Evolutionary conservation across 306 rosid genomes (phyloP), one percentile per base, ranked within the genome.

Genomic region (Macrotyloma uniflorum): DNA sequence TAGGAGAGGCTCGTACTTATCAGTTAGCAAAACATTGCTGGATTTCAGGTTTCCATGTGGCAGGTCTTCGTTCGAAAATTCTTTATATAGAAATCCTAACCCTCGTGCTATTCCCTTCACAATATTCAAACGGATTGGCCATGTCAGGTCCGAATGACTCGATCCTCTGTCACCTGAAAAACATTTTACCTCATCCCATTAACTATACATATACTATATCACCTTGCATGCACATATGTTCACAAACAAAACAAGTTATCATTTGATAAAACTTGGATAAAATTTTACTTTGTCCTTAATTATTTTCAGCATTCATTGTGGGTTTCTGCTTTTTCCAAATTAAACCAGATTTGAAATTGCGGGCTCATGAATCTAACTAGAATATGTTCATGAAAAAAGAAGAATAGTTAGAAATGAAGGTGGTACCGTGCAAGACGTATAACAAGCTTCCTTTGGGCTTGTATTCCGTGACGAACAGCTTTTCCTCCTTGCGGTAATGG

Each of bases 21-120:
- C 85, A 13, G 53, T 14, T n/a, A 95, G 72, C 0, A 95, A 83
- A 40, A 95, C 85, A 45, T 95, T 95, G 93, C 99, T 89, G 2
- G 99, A 95, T 77, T 95, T 95, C 2, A 95, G 94, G 66, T 93
- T 95, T 43, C 99, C 99, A 78, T 95, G 99, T 7, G 99, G 99
- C 1, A 93, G 77, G 0, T 93, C 98, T 38, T 82, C 80, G 14
- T 82, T 46, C 3, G 86, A 64, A 61, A 89, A 91, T 46, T 87
- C 96, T 0, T 85, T 4, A 16, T 88, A 88, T 1, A 95, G 88
- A 76, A 95, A 95, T 1, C 83, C 86, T 79, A 95, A 22, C 3
- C 97, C 99, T 0, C 76, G 8, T 0, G 88, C 96, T 5, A 93
- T 86, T 45, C 99, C 99, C 23, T 84, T 75, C 26, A 90, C 88